These are phyloP conservation scores for Pleurostoma richardsiae DNA, from an alignment of 2,329 filamentous ascomycete species.

Conservation along the genomic window DNA sequence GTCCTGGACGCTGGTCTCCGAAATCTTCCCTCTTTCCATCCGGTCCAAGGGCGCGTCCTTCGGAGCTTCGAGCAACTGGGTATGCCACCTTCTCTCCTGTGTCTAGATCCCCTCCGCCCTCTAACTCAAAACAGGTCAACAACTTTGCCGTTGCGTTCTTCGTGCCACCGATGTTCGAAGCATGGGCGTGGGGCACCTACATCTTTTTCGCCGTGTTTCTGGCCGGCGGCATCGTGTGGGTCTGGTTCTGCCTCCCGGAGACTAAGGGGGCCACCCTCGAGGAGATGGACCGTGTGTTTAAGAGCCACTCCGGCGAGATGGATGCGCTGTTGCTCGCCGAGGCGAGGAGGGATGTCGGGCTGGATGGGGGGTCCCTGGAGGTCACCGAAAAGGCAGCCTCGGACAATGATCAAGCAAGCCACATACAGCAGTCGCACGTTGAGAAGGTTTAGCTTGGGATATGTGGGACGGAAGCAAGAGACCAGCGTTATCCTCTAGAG, in stretches of 20 bases:
- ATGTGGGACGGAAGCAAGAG: background rate
- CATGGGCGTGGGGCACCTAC: slow-evolving; percentile 45
- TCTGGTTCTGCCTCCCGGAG: slow-evolving; percentile 47
- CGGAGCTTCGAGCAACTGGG: slow-evolving; percentile 36
- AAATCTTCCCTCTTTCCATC: slow-evolving; percentile 31
- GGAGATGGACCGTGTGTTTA: slow-evolving; percentile 48
- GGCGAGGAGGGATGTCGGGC: slow-evolving; percentile 14
- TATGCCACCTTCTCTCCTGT: slow-evolving; percentile 7
- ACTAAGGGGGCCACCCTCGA: slow-evolving; percentile 51
- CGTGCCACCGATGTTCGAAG: slow-evolving; percentile 33
- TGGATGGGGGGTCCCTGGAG: slow-evolving; percentile 2
- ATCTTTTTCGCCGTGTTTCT: slow-evolving; percentile 52
- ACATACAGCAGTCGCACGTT: background rate
- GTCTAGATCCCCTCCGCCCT: background rate
- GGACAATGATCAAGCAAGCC: background rate
- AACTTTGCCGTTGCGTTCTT: slow-evolving; percentile 43
- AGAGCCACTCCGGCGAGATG: slow-evolving; percentile 25
- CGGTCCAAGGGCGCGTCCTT: slow-evolving; percentile 34
- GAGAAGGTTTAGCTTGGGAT: background rate
- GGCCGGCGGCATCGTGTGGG: slow-evolving; percentile 38
- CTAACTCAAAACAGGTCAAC: slow-evolving; percentile 21
- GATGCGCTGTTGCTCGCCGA: slow-evolving; percentile 15
- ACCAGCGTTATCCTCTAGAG: too few relatives aligned
- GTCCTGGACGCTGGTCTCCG: slow-evolving; percentile 26
- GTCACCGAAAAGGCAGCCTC: background rate